Percentiles rank a stretch among this genome's conserved stretches.
These are phyloP conservation scores for Schizophyllum amplum DNA, from an alignment of 1,284 basidiomycete species.

Conservation along the genomic window DNA sequence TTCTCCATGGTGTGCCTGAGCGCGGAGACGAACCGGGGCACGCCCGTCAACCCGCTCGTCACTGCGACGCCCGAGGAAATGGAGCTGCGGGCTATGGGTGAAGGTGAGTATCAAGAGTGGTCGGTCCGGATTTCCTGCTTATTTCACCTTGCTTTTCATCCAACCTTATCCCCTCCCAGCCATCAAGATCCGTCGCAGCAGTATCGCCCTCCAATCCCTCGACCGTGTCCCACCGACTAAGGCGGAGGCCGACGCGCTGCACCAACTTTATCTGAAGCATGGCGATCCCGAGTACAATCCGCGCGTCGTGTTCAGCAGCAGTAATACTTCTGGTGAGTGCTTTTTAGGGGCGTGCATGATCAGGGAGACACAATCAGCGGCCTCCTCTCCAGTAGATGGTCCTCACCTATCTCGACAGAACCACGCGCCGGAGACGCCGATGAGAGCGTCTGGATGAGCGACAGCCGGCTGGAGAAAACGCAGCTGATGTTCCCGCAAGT, in stretches of 20 bases:
- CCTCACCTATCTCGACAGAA: too few relatives aligned
- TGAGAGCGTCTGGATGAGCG: constrained; percentile 57
- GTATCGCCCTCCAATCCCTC: constrained; percentile 47
- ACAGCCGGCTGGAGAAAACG: constrained; percentile 57
- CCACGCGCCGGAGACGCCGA: background rate
- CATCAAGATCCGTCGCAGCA: constrained; percentile 46
- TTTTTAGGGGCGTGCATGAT: too few relatives aligned
- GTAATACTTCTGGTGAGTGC: background rate
- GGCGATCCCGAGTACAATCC: constrained; percentile 23
- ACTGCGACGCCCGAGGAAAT: constrained; percentile 58
- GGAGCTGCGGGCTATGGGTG: constrained; percentile 56
- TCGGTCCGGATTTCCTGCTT: constrained; percentile 13
- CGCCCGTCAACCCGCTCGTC: constrained; percentile 57
- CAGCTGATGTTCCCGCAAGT: constrained; percentile 84
- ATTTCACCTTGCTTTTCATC: background rate
- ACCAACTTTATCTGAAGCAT: constrained; percentile 56
- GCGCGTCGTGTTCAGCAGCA: background rate
- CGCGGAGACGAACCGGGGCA: constrained; percentile 55
- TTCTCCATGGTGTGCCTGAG: constrained; percentile 83
- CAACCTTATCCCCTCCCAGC: constrained; percentile 16
- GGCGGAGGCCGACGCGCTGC: constrained; percentile 58
- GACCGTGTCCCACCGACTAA: constrained; percentile 66
- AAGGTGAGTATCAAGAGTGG: constrained; percentile 32
- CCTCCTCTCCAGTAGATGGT: too few relatives aligned
- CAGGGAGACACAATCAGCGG: too few relatives aligned